A percentile compares a stretch with the other conserved stretches of the same genome.
phyloP scores from a whole-genome alignment of 164 flowering plant species.

The Liriodendron chinense region DNA sequence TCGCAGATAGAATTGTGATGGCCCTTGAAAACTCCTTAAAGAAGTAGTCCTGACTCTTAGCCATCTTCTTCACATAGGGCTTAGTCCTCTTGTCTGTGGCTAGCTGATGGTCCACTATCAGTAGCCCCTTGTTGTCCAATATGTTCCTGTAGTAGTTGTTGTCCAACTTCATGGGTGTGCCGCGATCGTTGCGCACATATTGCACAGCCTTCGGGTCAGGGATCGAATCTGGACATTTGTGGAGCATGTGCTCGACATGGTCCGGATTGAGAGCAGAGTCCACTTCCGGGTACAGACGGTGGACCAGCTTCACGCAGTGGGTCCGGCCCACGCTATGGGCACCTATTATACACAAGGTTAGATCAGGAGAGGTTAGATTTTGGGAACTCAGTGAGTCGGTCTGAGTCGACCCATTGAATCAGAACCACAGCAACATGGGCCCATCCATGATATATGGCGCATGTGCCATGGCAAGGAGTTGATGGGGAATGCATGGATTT shows the following conservation, averaged over 20 bases:
- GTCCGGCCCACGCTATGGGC: conserved; percentile 98
- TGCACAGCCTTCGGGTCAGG: conserved; percentile 97
- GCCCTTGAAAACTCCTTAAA: conserved; percentile 76
- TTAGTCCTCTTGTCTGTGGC: conserved; percentile 77
- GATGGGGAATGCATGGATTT: too few species aligned
- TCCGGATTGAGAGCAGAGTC: conserved; percentile 72
- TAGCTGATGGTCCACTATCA: conserved; percentile 83
- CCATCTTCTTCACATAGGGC: conserved; percentile 91
- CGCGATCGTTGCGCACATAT: conserved; percentile 93
- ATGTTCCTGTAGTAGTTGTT: conserved; percentile 97
- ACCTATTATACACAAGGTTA: conserved; percentile 52
- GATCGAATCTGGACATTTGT: conserved; percentile 85
- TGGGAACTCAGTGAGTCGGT: too few species aligned
- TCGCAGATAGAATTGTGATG: conserved; percentile 79
- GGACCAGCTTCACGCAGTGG: conserved; percentile 95
- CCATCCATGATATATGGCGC: background rate
- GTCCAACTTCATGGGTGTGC: conserved; percentile 92
- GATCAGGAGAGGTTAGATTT: background rate
- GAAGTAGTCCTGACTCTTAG: conserved; percentile 84
- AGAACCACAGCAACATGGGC: too few species aligned
- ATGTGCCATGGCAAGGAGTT: background rate
- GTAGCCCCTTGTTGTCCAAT: conserved; percentile 87
- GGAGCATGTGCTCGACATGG: conserved; percentile 90
- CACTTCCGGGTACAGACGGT: conserved; percentile 92
- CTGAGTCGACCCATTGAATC: too few species aligned